Evolutionary conservation across 2,329 filamentous ascomycete genomes (phyloP).

Genomic region (Sporothrix variecibatus): DNA sequence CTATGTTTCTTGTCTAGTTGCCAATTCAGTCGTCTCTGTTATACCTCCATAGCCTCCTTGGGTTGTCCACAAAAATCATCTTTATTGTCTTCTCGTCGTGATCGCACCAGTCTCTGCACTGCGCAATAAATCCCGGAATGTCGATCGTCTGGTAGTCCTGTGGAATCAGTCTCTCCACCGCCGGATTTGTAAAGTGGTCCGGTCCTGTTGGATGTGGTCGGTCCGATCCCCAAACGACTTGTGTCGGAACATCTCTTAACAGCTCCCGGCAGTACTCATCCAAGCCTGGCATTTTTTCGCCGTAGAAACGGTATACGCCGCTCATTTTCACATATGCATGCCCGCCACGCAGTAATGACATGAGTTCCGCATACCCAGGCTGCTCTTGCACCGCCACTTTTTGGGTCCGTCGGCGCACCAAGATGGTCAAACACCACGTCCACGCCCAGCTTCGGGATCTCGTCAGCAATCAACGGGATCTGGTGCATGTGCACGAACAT

Average conservation of each 20-base stretch:
- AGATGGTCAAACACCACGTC: slow-evolving; percentile 18
- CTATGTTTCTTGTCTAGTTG: no score
- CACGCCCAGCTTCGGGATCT: slow-evolving; percentile 13
- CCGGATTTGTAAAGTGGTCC: slow-evolving; percentile 10
- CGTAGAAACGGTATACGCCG: slow-evolving; percentile 17
- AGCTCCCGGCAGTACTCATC: slow-evolving; percentile 15
- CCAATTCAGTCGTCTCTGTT: neutral
- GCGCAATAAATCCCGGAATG: slow-evolving; percentile 12
- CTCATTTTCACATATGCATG: slow-evolving; percentile 17
- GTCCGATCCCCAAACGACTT: slow-evolving; percentile 16
- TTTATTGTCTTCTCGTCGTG: neutral
- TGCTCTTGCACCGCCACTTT: slow-evolving; percentile 13
- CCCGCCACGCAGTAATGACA: slow-evolving; percentile 2
- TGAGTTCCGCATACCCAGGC: slow-evolving; percentile 17
- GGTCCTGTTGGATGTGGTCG: slow-evolving; percentile 10
- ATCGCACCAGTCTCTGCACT: slow-evolving; percentile 17
- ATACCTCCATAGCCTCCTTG: slow-evolving; percentile 21
- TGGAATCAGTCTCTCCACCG: slow-evolving; percentile 14
- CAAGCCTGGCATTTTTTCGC: neutral
- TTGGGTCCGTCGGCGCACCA: slow-evolving; percentile 15
- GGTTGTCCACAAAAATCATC: slow-evolving; percentile 21
- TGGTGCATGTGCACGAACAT: slow-evolving; percentile 17
- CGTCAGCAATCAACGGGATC: slow-evolving; percentile 19
- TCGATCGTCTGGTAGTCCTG: slow-evolving; percentile 17
- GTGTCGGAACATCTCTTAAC: slow-evolving; percentile 7